Evolutionary conservation across 1,284 basidiomycete genomes (phyloP), one percentile per base, ranked within the genome.

Genomic region (Heliocybe sulcata): DNA sequence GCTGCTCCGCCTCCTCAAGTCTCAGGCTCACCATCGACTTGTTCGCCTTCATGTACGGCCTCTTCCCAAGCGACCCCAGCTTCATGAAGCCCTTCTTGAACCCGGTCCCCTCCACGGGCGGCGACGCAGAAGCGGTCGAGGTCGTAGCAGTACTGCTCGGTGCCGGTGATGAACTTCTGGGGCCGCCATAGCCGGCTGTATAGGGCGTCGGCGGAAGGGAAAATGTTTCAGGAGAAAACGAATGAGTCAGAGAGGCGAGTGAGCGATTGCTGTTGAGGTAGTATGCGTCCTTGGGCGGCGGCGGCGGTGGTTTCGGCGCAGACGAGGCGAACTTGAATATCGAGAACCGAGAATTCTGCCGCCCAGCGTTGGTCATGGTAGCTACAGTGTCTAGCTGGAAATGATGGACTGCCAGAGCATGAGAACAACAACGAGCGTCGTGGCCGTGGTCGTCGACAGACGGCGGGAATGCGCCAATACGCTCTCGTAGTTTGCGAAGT

Each of bases 241-340:
- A 69, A 55, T 67, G 65, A 59, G 63, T 64, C 54, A 86, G 73
- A 1, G 83, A 82, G 25, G 73, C 67, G 55, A 80, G 67, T 9
- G 83, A 85, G 52, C 75, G 77, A 60, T 79, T 79, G 56, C 51
- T 31, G 53, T 71, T 65, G 55, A 82, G 68, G 64, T 81, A 80
- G 63, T 73, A 75, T 8, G 72, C 60, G 25, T 89, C 87, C 69
- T 89, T 89, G 31, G 86, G 86, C 1, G 86, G 86, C 10, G 74
- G 77, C 3, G 79, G 79, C 0, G 82, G 86, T 1, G 83, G 80
- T 55, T 69, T 69, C 25, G 64, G 57, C 23, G 59, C 55, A 35
- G 50, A 60, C 53, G 20, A 57, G 33, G 65, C 60, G 52, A 79
- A 69, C 62, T 76, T 79, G 75, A 87, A 85, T 25, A 82, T 73